These are phyloP conservation scores for Ilyonectria sp. DNA, from an alignment of 2,329 filamentous ascomycete genomes.

Conservation along the genomic window DNA sequence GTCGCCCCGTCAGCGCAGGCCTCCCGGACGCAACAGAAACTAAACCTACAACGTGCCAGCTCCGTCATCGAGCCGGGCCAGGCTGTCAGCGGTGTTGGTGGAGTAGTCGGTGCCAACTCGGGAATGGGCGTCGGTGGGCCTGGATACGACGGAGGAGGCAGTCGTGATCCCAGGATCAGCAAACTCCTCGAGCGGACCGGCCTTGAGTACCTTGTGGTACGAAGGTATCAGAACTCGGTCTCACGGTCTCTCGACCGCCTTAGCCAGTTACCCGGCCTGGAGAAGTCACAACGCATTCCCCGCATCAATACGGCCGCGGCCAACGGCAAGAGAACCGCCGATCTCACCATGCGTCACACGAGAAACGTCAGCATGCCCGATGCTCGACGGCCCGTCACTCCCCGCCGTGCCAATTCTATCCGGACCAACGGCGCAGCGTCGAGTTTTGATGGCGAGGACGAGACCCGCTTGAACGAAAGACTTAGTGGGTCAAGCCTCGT, in stretches of 20 bases:
- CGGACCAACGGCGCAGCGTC: slow-evolving; percentile 58
- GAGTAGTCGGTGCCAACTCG: slow-evolving; percentile 61
- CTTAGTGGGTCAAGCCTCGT: slow-evolving; percentile 67
- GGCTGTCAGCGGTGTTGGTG: slow-evolving; percentile 52
- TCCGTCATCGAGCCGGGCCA: slow-evolving; percentile 79
- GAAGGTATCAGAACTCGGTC: slow-evolving; percentile 80
- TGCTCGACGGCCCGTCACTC: slow-evolving; percentile 49
- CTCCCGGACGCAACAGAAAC: slow-evolving; percentile 81
- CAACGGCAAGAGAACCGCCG: slow-evolving; percentile 55
- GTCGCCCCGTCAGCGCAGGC: slow-evolving; percentile 65
- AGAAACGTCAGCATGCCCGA: slow-evolving; percentile 59
- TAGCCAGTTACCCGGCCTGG: slow-evolving; percentile 63
- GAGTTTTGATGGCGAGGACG: slow-evolving; percentile 64
- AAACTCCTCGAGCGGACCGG: slow-evolving; percentile 79
- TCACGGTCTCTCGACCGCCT: slow-evolving; percentile 70
- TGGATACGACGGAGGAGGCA: slow-evolving; percentile 66
- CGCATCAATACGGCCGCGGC: slow-evolving; percentile 56
- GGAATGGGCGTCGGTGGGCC: slow-evolving; percentile 68
- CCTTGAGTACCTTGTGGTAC: slow-evolving; percentile 82
- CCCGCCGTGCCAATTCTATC: slow-evolving; percentile 55
- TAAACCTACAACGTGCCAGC: slow-evolving; percentile 81
- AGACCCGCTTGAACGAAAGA: slow-evolving; percentile 56
- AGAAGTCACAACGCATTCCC: slow-evolving; percentile 66
- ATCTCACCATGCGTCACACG: slow-evolving; percentile 52
- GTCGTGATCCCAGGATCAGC: slow-evolving; percentile 74